Evolutionary conservation across 2,329 filamentous ascomycete species (phyloP), one percentile per base, ranked within the genome.

Genomic region (Trichoderma gracile): DNA sequence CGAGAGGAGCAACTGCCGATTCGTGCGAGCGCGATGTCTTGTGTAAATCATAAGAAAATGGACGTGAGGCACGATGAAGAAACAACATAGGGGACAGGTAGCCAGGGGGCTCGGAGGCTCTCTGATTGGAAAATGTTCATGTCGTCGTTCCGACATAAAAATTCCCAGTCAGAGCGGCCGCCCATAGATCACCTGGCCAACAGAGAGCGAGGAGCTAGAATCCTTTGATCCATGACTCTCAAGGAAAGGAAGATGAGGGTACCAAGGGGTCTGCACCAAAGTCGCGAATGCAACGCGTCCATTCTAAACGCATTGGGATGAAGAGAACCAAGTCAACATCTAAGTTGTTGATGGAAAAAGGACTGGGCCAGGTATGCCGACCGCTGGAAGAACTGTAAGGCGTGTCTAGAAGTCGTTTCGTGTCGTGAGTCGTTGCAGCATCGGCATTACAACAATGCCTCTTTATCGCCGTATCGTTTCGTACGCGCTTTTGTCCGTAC

Each of bases 381-480:
- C 40, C 45, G 38, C 40, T 42, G 25, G 45, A 54, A 53, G 49
- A 53, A 54, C 47, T 42, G 38, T 54, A 46, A 63, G 52, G 46
- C 59, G 55, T 60, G 59, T 65, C 64, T 65, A 68, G 52, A 56
- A 30, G 62, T 68, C 68, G 67, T 70, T 67, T 69, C 68, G 61
- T 69, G 63, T 72, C 69, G 66, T 71, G 67, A 68, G 63, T 71
- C 70, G 68, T 72, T 66, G 64, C 63, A 70, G 68, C 57, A 42
- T 65, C 67, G 65, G 21, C 53, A 50, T 47, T 43, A 61, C 62
- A 59, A 63, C 40, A 30, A 63, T 53, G 50, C 45, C 47, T 40
- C 52, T 45, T 56, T 45, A 45, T 63, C 59, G 47, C 52, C 25
- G 58, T 52, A 19, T 50, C 40, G 19, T 53, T 50, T 45, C n/a